phyloP scores from a whole-genome alignment of 768 basidiomycete genomes.

The Termitomyces sp. region DNA sequence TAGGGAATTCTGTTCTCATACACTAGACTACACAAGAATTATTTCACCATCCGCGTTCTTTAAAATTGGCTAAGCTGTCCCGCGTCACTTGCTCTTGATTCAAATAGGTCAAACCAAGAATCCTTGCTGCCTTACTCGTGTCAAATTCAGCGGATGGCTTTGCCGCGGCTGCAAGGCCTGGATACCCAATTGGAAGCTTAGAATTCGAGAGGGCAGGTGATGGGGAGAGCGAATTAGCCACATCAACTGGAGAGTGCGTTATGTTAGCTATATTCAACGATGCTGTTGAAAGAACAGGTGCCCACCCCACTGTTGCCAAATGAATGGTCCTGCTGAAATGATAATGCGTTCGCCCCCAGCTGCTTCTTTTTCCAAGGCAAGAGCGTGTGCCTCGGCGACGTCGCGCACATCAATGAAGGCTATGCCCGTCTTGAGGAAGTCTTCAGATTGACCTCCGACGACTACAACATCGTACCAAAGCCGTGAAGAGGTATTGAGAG shows the following conservation, averaged over 20 bases:
- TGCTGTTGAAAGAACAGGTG: background rate
- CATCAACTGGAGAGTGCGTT: conserved; percentile 26
- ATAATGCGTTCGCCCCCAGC: conserved; percentile 53
- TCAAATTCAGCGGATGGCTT: conserved; percentile 25
- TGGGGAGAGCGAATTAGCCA: conserved; percentile 27
- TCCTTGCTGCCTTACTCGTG: conserved; percentile 29
- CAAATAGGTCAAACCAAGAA: conserved; percentile 39
- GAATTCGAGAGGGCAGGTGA: conserved; percentile 20
- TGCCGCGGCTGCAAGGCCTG: conserved; percentile 23
- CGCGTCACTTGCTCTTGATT: conserved; percentile 34
- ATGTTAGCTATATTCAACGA: background rate
- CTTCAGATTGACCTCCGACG: conserved; percentile 11
- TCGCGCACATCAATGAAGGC: conserved; percentile 42
- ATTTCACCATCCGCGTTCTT: conserved; percentile 34
- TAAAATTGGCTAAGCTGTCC: conserved; percentile 38
- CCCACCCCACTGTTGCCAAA: conserved; percentile 27
- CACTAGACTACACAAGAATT: background rate
- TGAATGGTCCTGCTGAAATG: conserved; percentile 23
- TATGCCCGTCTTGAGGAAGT: conserved; percentile 17
- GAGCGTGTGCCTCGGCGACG: conserved; percentile 45
- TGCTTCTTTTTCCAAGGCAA: conserved; percentile 38
- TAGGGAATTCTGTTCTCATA: too few species aligned
- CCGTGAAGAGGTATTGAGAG: conserved; percentile 31
- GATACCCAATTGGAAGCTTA: conserved; percentile 26
- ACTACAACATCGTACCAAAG: conserved; percentile 28